Evolutionary conservation across 495 filamentous ascomycete species (phyloP), one percentile per base, ranked within the genome.

Genomic region (Xylaria intraflava): DNA sequence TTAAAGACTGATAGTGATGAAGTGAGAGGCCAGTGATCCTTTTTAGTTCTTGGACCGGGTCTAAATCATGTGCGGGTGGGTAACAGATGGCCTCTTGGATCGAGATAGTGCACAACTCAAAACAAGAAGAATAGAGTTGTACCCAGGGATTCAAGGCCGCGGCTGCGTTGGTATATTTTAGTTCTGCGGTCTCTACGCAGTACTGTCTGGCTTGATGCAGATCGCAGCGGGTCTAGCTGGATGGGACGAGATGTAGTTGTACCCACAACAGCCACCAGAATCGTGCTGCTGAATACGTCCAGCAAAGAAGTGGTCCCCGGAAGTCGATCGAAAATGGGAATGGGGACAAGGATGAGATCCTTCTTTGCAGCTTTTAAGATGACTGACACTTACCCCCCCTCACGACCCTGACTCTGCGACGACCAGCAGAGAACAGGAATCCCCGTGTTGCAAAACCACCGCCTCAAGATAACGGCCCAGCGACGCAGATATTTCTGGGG

Each of bases 91-190:
- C 62, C 57, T 63, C 53, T 59, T 59, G 44, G 61, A 47, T 62
- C 60, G 61, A 55, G 56, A 52, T 61, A 49, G 60, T 62, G 52
- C 46, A 48, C 49, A 57, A 57, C 52, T 56, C 51, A 48, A 46
- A 36, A 40, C 22, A 51, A 59, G 60, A 61, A 67, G 42, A 56
- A 60, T 66, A 61, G 59, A 65, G 60, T 62, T 65, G 62, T 49
- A 65, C 62, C 58, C 58, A 64, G 49, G 39, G 47, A 50, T 57
- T 62, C 38, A 14, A 65, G 54, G 59, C 61, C 58, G 65, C 62
- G 62, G 64, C 66, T 61, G 58, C 49, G 54, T 53, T 66, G 68
- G 66, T 62, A 64, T 62, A 60, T 46, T 67, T 59, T 63, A 47
- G 66, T 66, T 62, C 51, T 16, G 63, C 56, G 58, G 66, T 65